Conservation (phyloP, 2,329 filamentous ascomycete species). For the Cordyceps javanica region DNA sequence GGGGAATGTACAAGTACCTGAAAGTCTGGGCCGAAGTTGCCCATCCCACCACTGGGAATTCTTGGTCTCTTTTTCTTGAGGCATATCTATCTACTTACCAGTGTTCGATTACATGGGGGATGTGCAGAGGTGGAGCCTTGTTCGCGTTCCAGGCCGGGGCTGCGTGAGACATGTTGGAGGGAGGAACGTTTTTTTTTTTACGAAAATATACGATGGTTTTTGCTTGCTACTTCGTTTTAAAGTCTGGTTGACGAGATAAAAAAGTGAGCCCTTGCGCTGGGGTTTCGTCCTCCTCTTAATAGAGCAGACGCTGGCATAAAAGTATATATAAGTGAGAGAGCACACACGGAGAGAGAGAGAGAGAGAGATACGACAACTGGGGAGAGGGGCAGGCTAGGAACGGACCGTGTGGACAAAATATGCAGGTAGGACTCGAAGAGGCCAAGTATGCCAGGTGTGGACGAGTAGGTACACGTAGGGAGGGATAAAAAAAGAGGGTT, state of each 20-base stretch:
- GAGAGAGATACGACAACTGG: not conserved
- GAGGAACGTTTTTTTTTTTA: not conserved
- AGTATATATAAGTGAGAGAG: not conserved
- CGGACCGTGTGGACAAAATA: not conserved
- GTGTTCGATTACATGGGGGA: too few species aligned
- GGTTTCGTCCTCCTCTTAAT: too few species aligned
- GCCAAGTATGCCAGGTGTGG: not conserved
- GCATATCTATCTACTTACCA: not conserved
- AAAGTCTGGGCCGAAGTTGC: not conserved
- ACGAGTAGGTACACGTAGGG: not conserved
- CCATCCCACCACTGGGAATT: not conserved
- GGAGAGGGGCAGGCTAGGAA: not conserved
- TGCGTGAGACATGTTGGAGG: slow-evolving; percentile 1
- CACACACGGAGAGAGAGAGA: not conserved
- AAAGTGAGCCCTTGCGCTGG: too few species aligned
- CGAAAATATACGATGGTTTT: not conserved
- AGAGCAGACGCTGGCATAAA: not conserved
- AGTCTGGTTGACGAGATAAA: not conserved
- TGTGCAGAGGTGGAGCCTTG: not conserved
- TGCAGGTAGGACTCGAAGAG: not conserved
- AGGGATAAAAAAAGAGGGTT: not conserved
- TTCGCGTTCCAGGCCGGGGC: slow-evolving; percentile 1
- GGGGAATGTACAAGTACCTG: not conserved
- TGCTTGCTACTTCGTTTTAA: not conserved
- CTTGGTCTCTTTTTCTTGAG: not conserved